Percentiles rank a stretch among this genome's conserved stretches.
phyloP scores from a whole-genome alignment of 106 monocot genomes.

The Gastrodia elata region DNA sequence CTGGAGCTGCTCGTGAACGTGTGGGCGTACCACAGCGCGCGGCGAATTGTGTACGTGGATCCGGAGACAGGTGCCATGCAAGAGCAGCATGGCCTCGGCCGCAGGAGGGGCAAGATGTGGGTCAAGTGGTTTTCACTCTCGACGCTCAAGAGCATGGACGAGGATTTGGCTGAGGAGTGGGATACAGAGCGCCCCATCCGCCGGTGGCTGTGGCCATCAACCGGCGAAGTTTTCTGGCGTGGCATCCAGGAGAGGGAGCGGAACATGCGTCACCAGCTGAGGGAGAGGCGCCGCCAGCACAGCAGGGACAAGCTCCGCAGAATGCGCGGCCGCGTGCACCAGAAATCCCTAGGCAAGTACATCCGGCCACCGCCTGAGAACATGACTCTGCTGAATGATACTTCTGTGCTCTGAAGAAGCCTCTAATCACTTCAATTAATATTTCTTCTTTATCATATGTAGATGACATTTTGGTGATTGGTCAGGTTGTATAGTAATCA shows the following conservation, averaged over 20 bases:
- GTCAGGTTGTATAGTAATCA: no score
- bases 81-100: conserved; percentile 59
- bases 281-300: conserved; percentile 50
- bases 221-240: conserved; percentile 91
- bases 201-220: conserved; percentile 79
- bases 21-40: conserved; percentile 89
- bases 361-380: conserved; percentile 58
- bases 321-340: conserved; percentile 62
- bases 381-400: conserved; percentile 22
- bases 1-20: conserved; percentile 85
- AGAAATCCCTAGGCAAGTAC: conserved; percentile 78
- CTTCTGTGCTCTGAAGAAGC: no score
- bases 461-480: no score
- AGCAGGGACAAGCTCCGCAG: conserved; percentile 78
- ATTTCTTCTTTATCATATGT: no score
- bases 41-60: conserved; percentile 73
- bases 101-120: conserved; percentile 64
- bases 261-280: conserved; percentile 46
- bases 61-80: conserved; percentile 78
- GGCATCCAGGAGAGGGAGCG: conserved; percentile 72
- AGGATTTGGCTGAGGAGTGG: conserved; percentile 79
- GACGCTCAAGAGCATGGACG: conserved; percentile 87
- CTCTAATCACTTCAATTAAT: no score
- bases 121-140: conserved; percentile 71
- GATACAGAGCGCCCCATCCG: conserved; percentile 39